A percentile compares a stretch with the other conserved stretches of the same genome.
Evolutionary conservation across 2,329 filamentous ascomycete genomes (phyloP).

Genomic region (Ramularia endophylla): DNA sequence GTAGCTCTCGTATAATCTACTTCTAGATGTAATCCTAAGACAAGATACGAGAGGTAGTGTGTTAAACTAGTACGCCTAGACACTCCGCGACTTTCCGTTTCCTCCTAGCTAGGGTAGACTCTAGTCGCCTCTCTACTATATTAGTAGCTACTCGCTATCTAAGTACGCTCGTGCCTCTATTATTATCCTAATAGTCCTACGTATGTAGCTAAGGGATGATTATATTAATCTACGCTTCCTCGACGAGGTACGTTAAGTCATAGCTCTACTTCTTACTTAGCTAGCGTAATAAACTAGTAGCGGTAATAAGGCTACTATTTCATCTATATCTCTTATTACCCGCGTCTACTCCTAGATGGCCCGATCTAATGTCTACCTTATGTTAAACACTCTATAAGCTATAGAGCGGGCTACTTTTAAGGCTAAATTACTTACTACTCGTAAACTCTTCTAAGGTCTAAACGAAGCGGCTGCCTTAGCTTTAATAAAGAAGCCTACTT

Average conservation of each 20-base stretch:
- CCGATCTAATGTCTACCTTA: slow-evolving; percentile 1
- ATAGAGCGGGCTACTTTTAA: background rate
- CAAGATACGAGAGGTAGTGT: background rate
- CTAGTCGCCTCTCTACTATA: slow-evolving; percentile 1
- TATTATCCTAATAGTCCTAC: slow-evolving; percentile 1
- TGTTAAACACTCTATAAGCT: background rate
- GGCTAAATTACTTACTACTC: background rate
- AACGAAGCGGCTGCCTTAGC: background rate
- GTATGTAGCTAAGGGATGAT: background rate
- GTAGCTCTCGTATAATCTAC: background rate
- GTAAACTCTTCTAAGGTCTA: slow-evolving; percentile 1
- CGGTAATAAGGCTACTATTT: background rate
- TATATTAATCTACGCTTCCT: slow-evolving; percentile 1
- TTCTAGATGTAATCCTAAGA: background rate
- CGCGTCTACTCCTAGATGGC: background rate
- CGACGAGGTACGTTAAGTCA: background rate
- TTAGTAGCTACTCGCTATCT: background rate
- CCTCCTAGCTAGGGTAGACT: background rate
- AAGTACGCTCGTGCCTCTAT: slow-evolving; percentile 1
- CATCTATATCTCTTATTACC: background rate
- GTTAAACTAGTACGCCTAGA: background rate
- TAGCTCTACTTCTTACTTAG: background rate
- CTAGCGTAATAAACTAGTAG: background rate
- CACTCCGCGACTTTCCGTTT: background rate
- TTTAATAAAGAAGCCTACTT: background rate